A percentile compares a stretch with the other conserved stretches of the same genome.
Conservation (phyloP, 805 yeast species). For the Candida coquimbonensis region DNA sequence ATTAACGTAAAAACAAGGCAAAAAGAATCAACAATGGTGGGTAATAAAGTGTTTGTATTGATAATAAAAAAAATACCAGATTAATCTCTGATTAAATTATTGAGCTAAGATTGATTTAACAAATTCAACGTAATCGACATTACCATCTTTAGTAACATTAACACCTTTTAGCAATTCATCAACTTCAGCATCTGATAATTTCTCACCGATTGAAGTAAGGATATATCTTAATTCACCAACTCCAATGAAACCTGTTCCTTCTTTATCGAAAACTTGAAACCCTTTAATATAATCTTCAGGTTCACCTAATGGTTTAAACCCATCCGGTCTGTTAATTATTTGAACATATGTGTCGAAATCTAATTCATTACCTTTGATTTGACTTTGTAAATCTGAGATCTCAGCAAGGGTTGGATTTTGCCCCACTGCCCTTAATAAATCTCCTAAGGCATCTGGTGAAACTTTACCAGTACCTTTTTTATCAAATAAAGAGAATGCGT, state of each 20-base stretch:
- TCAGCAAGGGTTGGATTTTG: constrained; percentile 96
- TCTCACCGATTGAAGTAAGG: constrained; percentile 93
- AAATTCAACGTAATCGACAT: constrained; percentile 90
- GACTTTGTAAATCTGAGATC: constrained; percentile 51
- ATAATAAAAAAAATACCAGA: neutral
- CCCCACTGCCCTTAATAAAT: constrained; percentile 91
- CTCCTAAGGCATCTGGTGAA: constrained; percentile 79
- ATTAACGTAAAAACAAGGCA: too few relatives aligned
- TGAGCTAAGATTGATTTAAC: constrained; percentile 91
- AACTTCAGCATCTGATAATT: constrained; percentile 82
- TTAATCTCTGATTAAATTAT: constrained; percentile 26
- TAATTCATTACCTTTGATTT: constrained; percentile 31
- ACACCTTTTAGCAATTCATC: constrained; percentile 96
- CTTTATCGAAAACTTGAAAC: constrained; percentile 97
- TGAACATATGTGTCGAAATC: constrained; percentile 73
- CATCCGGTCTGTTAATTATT: constrained; percentile 79
- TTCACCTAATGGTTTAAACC: constrained; percentile 80
- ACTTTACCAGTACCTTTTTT: constrained; percentile 93
- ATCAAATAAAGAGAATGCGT: constrained; percentile 95
- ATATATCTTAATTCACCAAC: constrained; percentile 96
- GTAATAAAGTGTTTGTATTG: too few relatives aligned
- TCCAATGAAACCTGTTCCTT: constrained; percentile 90
- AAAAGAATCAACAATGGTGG: too few relatives aligned
- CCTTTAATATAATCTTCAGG: constrained; percentile 88
- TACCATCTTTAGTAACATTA: constrained; percentile 86